Percentiles rank a stretch among this genome's conserved stretches.
Conservation (phyloP, 352 stramenopile species). For the Phytophthora palmivora region DNA sequence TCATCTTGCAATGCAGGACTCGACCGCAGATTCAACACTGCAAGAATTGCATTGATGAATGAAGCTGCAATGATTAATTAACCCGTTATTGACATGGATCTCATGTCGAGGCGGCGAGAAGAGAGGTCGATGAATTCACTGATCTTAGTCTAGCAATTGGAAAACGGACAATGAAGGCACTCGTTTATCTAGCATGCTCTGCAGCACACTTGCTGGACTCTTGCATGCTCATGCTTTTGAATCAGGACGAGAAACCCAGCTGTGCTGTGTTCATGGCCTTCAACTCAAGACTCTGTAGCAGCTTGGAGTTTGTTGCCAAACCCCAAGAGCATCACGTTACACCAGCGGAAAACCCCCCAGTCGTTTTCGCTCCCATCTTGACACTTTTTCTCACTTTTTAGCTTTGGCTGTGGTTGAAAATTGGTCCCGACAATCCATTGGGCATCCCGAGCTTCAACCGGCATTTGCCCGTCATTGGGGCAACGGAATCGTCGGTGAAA, state of each 20-base stretch:
- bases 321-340: constrained; percentile 9
- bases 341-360: constrained; percentile 10
- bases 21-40: constrained; percentile 7
- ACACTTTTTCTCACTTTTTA: constrained; percentile 16
- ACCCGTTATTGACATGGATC: background rate
- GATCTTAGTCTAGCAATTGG: constrained; percentile 33
- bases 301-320: constrained; percentile 5
- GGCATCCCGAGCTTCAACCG: constrained; percentile 23
- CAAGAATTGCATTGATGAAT: constrained; percentile 3
- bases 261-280: constrained; percentile 17
- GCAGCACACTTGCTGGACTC: background rate
- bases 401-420: constrained; percentile 27
- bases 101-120: constrained; percentile 4
- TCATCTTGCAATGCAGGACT: constrained; percentile 17
- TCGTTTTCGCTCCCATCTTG: constrained; percentile 20
- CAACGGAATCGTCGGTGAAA: too few species aligned
- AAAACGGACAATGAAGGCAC: constrained; percentile 12
- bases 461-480: constrained; percentile 5
- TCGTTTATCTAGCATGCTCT: background rate
- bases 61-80: background rate
- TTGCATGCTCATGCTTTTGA: too few species aligned
- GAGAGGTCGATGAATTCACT: too few species aligned
- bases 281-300: constrained; percentile 1
- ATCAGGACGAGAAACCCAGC: background rate
- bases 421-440: constrained; percentile 19